Percentiles rank a stretch among this genome's conserved stretches.
phyloP scores from a whole-genome alignment of 2,329 filamentous ascomycete species.

The Pseudogymnoascus sp. region DNA sequence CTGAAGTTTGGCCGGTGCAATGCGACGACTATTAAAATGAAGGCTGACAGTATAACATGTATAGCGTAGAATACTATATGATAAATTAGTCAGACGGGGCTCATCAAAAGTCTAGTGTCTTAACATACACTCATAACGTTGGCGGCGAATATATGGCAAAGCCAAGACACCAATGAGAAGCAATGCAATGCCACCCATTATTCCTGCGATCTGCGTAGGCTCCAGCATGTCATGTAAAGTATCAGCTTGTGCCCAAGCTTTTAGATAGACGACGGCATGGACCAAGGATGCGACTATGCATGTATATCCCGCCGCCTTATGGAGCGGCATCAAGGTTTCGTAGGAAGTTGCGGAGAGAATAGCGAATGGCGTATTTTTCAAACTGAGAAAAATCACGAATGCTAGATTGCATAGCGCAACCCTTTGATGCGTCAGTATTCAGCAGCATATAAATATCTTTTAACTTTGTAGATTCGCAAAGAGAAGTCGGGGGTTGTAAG shows the following conservation, averaged over 20 bases:
- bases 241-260: constrained; percentile 24
- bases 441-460: neutral
- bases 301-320: constrained; percentile 43
- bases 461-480: constrained; percentile 17
- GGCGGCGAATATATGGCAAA: constrained; percentile 31
- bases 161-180: constrained; percentile 36
- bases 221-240: constrained; percentile 28
- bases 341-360: constrained; percentile 47
- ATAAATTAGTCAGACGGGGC: neutral
- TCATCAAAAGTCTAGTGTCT: neutral
- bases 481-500: constrained; percentile 14
- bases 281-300: constrained; percentile 38
- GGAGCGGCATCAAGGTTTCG: constrained; percentile 49
- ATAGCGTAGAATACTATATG: constrained; percentile 40
- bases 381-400: constrained; percentile 43
- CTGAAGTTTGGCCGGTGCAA: constrained; percentile 43
- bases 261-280: constrained; percentile 37
- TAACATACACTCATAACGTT: constrained; percentile 37
- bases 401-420: constrained; percentile 40
- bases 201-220: constrained; percentile 37
- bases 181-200: constrained; percentile 39
- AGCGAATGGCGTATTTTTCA: constrained; percentile 51
- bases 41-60: constrained; percentile 41
- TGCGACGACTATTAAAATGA: constrained; percentile 39
- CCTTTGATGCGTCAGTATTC: constrained; percentile 27